A percentile compares a stretch with the other conserved stretches of the same genome.
These are phyloP conservation scores for Coniochaeta hoffmannii DNA, from an alignment of 2,329 filamentous ascomycete species.

Conservation along the genomic window DNA sequence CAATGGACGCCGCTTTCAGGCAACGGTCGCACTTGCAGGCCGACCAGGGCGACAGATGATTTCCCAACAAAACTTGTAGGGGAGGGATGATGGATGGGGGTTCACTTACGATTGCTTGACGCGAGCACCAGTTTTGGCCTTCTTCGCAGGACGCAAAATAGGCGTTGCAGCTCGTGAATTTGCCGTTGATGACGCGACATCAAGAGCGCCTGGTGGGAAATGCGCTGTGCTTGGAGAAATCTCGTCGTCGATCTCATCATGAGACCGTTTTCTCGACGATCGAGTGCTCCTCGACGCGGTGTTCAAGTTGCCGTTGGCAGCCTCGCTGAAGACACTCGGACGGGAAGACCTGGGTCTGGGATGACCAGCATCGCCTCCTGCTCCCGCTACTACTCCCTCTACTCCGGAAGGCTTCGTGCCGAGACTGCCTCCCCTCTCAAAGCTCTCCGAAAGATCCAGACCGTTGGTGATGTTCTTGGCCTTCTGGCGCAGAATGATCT, in stretches of 20 bases:
- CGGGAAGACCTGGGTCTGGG: neutral
- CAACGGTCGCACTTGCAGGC: neutral
- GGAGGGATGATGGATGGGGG: neutral
- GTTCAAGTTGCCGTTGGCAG: conserved; percentile 23
- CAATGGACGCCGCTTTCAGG: neutral
- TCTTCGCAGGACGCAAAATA: conserved; percentile 49
- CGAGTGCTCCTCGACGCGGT: conserved; percentile 31
- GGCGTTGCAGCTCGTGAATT: conserved; percentile 57
- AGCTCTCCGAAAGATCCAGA: conserved; percentile 27
- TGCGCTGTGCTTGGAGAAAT: conserved; percentile 45
- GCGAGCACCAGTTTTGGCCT: conserved; percentile 52
- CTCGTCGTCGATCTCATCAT: conserved; percentile 47
- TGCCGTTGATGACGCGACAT: conserved; percentile 35
- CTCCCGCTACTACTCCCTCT: neutral
- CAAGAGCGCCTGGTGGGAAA: conserved; percentile 33
- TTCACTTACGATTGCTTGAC: conserved; percentile 62
- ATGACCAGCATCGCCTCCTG: neutral
- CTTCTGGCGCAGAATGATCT: conserved; percentile 17
- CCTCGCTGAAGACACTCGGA: neutral
- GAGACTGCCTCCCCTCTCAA: conserved; percentile 12
- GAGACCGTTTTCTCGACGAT: conserved; percentile 41
- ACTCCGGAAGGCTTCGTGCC: neutral
- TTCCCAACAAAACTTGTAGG: neutral
- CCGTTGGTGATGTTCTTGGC: conserved; percentile 26
- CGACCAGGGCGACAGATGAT: neutral